Base-by-base conservation (phyloP, 176 grass and related monocot genomes). In the Rhynchospora pubera region DNA sequence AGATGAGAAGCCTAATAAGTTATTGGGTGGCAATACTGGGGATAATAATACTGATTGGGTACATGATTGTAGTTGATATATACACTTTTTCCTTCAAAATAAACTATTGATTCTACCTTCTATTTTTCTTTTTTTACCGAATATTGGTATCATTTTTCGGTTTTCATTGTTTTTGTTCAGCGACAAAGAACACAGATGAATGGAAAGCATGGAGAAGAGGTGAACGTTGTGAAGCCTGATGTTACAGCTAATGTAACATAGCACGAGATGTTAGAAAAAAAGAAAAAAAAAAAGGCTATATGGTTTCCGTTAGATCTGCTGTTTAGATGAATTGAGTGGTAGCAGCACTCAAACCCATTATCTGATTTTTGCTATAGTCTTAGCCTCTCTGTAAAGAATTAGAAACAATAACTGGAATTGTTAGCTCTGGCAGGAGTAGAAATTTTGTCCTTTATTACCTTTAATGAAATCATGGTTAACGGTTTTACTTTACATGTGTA, bases 21-120 rank as follows among this genome's bases (percentile, higher is more conserved):
- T 99, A 47, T 81, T 96, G 77, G 93, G 89, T 65, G 93, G 93
- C 39, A 93, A 93, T 85, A 43, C 83, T 44, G 85, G 39, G 12
- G 97, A 96, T 12, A 82, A 15, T 72, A 75, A 89, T 78, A 77
- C 89, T 58, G 96, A 96, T 63, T 42, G 97, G 91, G 93, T 99
- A 93, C 77, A 52, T 11, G 60, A 11, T 30, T 53, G 65, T 56
- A 72, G 62, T 80, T 51, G 24, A 10, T 16, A 57, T 79, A 61
- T 78, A 85, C 21, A 83, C 6, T 79, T 34, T 24, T 10, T 48
- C 47, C 18, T 56, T 58, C 15, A 56, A 23, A 70, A 74, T 74
- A 67, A 47, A 73, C 53, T n/a, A 56, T 59, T 5, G 34, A 39
- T 39, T 26, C 23, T 43, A 32, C 11, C 14, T 2, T 16, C 52